phyloP scores from a whole-genome alignment of 78 protist genomes.

The Polysphondylium violaceum region DNA sequence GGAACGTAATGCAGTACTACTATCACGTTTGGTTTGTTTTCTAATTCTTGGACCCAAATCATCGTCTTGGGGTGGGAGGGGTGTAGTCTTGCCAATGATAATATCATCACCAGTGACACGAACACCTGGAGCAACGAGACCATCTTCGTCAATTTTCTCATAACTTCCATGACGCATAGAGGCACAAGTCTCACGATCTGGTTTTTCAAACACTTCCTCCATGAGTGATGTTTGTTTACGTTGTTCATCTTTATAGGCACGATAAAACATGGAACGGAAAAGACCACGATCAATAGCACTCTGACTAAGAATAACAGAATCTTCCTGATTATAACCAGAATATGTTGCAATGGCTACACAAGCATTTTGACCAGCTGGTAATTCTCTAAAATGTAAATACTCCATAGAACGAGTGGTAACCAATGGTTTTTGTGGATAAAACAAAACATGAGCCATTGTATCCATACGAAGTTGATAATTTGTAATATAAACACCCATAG shows the following conservation, averaged over 20 bases:
- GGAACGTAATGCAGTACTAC: conserved; percentile 75
- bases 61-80: conserved; percentile 47
- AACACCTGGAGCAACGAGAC: conserved; percentile 97
- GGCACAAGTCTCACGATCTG: conserved; percentile 75
- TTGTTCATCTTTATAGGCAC: conserved; percentile 86
- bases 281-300: conserved; percentile 99
- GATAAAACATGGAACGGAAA: conserved; percentile 95
- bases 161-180: conserved; percentile 75
- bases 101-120: conserved; percentile 96
- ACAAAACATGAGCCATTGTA: conserved; percentile 98
- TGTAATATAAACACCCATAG: conserved; percentile 97
- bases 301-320: conserved; percentile 98
- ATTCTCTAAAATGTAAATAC: conserved; percentile 94
- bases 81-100: conserved; percentile 98
- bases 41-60: conserved; percentile 82
- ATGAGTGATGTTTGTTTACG: conserved; percentile 52
- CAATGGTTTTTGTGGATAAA: conserved; percentile 99
- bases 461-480: conserved; percentile 99
- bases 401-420: conserved; percentile 97
- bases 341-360: conserved; percentile 98
- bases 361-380: conserved; percentile 99
- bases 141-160: conserved; percentile 98
- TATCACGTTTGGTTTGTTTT: conserved; percentile 86
- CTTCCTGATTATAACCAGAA: conserved; percentile 99
- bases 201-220: conserved; percentile 89